Evolutionary conservation across 2,329 filamentous ascomycete species (phyloP).

Genomic region (Diaporthe caulivora): DNA sequence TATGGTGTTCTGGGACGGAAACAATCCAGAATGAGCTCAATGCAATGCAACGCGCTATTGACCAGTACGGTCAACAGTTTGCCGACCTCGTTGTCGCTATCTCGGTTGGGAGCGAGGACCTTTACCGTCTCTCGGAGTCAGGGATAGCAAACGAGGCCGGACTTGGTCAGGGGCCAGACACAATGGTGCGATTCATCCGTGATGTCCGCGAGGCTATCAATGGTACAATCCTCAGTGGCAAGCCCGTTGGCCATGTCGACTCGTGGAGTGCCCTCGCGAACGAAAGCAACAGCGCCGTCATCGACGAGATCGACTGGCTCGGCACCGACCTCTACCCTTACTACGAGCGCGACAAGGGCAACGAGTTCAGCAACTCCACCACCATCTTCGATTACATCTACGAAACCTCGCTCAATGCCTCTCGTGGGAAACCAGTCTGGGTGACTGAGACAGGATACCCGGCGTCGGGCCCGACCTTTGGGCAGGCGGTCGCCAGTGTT

Average conservation of each 20-base stretch:
- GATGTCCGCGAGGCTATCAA: not conserved
- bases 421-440: slow-evolving; percentile 41
- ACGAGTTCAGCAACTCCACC: slow-evolving; percentile 66
- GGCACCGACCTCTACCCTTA: slow-evolving; percentile 76
- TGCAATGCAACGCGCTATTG: not conserved
- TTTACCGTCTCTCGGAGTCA: not conserved
- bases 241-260: slow-evolving; percentile 74
- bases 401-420: slow-evolving; percentile 57
- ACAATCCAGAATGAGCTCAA: not conserved
- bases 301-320: slow-evolving; percentile 73
- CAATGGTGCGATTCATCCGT: not conserved
- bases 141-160: not conserved
- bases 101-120: not conserved
- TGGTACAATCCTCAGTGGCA: slow-evolving; percentile 59
- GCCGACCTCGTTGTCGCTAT: not conserved
- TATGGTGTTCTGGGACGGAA: not conserved
- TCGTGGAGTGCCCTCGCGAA: slow-evolving; percentile 75
- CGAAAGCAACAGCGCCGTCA: slow-evolving; percentile 68
- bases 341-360: slow-evolving; percentile 69
- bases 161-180: not conserved
- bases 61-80: not conserved
- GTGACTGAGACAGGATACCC: slow-evolving; percentile 2
- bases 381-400: slow-evolving; percentile 66
- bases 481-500: not conserved
- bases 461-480: not conserved